phyloP scores from a whole-genome alignment of 73 alveolate genomes.

The Halteria grandinella region DNA sequence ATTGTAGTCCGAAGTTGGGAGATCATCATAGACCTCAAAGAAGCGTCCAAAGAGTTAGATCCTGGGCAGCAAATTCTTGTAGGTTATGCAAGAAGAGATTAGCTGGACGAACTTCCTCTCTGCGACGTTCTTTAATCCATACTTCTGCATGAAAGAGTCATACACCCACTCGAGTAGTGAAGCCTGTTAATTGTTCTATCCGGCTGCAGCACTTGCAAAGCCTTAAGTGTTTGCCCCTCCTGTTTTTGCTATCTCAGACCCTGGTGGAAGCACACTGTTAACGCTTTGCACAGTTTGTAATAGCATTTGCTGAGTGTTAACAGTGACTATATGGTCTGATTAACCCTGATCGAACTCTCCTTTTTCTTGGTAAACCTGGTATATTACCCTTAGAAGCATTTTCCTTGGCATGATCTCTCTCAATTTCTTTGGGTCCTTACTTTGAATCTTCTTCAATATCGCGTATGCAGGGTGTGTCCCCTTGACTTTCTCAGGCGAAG shows the following conservation, averaged over 20 bases:
- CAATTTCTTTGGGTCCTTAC: slow-evolving; percentile 2
- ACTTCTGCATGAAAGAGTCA: slow-evolving; percentile 70
- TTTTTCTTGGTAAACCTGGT: slow-evolving; percentile 37
- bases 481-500: not conserved
- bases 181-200: not conserved
- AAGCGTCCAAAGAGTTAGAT: slow-evolving; percentile 56
- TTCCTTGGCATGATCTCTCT: slow-evolving; percentile 53
- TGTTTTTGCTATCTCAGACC: not conserved
- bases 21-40: slow-evolving; percentile 54
- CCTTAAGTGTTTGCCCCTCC: not conserved
- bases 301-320: not conserved
- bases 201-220: not conserved
- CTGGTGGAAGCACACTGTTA: not conserved
- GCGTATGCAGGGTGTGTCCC: slow-evolving; percentile 43
- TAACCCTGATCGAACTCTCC: not conserved
- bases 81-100: slow-evolving; percentile 14
- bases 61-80: slow-evolving; percentile 21
- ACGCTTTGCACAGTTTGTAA: not conserved
- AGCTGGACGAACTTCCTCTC: slow-evolving; percentile 63
- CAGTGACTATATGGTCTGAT: not conserved
- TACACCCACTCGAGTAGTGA: slow-evolving; percentile 48
- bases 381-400: slow-evolving; percentile 48
- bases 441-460: slow-evolving; percentile 15
- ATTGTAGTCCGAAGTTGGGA: not conserved
- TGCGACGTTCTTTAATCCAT: slow-evolving; percentile 81